Percentiles rank a stretch among this genome's conserved stretches.
Conservation (phyloP, 2,329 filamentous ascomycete genomes). For the Aspergillus nomiae region DNA sequence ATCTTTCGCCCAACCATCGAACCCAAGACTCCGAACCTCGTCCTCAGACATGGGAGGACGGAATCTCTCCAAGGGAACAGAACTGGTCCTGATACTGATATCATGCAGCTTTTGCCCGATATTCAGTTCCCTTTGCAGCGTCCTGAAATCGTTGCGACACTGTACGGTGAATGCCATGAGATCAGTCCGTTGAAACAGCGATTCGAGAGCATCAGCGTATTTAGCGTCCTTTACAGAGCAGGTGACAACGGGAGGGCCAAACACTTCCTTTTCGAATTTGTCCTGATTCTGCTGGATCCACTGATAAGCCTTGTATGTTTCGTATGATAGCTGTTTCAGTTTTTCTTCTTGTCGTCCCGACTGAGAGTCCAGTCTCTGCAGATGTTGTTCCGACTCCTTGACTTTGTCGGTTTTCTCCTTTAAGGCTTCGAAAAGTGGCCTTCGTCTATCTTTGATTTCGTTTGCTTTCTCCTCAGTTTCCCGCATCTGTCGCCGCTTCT, state of each 20-base stretch:
- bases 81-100: constrained; percentile 69
- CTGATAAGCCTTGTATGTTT: constrained; percentile 72
- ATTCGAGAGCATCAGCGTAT: constrained; percentile 65
- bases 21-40: constrained; percentile 61
- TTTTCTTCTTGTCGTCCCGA: constrained; percentile 72
- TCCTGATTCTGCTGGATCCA: constrained; percentile 76
- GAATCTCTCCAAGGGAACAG: constrained; percentile 58
- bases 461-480: constrained; percentile 43
- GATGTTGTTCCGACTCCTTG: constrained; percentile 48
- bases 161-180: constrained; percentile 72
- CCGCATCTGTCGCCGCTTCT: constrained; percentile 49
- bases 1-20: constrained; percentile 80
- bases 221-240: constrained; percentile 75
- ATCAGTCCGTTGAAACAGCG: constrained; percentile 56
- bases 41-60: constrained; percentile 56
- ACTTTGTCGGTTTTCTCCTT: constrained; percentile 40
- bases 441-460: constrained; percentile 42
- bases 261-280: constrained; percentile 73
- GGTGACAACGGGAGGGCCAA: constrained; percentile 76
- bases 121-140: constrained; percentile 67
- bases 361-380: constrained; percentile 69
- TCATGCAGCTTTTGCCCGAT: constrained; percentile 66
- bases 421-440: constrained; percentile 36
- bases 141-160: constrained; percentile 71
- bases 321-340: constrained; percentile 61